These are phyloP conservation scores for Aspergillus versicolor DNA, from an alignment of 2,329 filamentous ascomycete genomes.

Conservation along the genomic window DNA sequence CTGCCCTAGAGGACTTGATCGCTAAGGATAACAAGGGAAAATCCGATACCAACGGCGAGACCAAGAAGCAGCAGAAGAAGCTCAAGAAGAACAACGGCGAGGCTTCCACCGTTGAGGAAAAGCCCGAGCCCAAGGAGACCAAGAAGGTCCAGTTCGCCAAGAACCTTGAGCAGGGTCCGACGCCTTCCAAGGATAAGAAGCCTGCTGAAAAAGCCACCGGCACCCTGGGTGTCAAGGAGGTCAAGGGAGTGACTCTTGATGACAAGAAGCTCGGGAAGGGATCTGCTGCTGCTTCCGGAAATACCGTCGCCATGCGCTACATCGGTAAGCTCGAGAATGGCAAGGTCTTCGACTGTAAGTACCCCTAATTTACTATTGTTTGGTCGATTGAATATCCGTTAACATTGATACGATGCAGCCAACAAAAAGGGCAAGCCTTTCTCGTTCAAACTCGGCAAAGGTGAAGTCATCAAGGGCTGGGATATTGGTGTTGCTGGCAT, in stretches of 20 bases:
- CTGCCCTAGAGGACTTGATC: slow-evolving; percentile 79
- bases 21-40: slow-evolving; percentile 65
- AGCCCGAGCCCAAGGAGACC: slow-evolving; percentile 58
- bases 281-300: slow-evolving; percentile 81
- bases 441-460: slow-evolving; percentile 87
- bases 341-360: slow-evolving; percentile 90
- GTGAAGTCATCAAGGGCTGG: slow-evolving; percentile 99
- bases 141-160: slow-evolving; percentile 99
- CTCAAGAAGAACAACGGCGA: slow-evolving; percentile 98
- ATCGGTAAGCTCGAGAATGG: slow-evolving; percentile 95
- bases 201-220: slow-evolving; percentile 51
- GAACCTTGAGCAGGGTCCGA: slow-evolving; percentile 96
- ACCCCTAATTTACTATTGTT: background rate
- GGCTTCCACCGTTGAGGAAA: slow-evolving; percentile 58
- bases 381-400: background rate
- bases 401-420: slow-evolving; percentile 51
- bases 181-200: slow-evolving; percentile 60
- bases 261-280: slow-evolving; percentile 92
- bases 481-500: slow-evolving; percentile 93
- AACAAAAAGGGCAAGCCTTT: slow-evolving; percentile 99
- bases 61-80: slow-evolving; percentile 98
- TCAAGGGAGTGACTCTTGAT: slow-evolving; percentile 88
- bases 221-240: slow-evolving; percentile 68
- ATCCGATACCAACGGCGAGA: slow-evolving; percentile 61
- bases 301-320: slow-evolving; percentile 91